Base-by-base conservation (phyloP, 371 early-diverging fungal species). In the Blakeslea trispora region DNA sequence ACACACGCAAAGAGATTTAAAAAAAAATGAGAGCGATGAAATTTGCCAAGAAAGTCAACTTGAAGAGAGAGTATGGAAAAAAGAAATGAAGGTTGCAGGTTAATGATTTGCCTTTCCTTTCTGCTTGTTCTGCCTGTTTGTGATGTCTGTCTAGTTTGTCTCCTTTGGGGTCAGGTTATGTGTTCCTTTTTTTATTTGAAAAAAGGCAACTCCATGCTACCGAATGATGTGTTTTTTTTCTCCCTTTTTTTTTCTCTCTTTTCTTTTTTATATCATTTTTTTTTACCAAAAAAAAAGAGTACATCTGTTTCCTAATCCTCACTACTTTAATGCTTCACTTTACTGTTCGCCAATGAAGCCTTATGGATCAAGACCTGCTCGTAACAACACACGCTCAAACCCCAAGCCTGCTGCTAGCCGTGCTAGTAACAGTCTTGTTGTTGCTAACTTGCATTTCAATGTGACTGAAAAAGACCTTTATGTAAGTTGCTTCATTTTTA, bases 391-490 rank as follows among this genome's bases (percentile, higher is more conserved):
- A 50, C 39, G 35, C 17, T 43, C 52, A 32, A 40, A 47, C 34
- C 14, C 46, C 24, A 41, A 22, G 10, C 17, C 39, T 11, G 45
- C n/a, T n/a, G 49, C 40, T 13, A 18, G 51, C 15, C 45, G 63
- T 22, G 39, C 50, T 2, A 68, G 66, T 8, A 72, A 72, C 58
- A 68, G 60, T 23, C 56, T 78, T 37, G 59, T 72, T 9, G 84
- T 87, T 14, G 69, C 82, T 59, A 87, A 87, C 65, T 49, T 87
- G 57, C 82, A 84, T 54, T 83, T 82, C 59, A 82, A 82, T 53
- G 87, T 87, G 10, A 80, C 84, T 40, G 77, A 84, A 69, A 81
- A 81, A 46, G 87, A 87, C 71, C 81, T 87, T 59, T 77, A 85
- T 60, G 87, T 86, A 77, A 68, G 74, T 64, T n/a, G n/a, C n/a